Evolutionary conservation across 2,329 filamentous ascomycete species (phyloP), one percentile per base, ranked within the genome.

Genomic region (Grosmannia huntii): DNA sequence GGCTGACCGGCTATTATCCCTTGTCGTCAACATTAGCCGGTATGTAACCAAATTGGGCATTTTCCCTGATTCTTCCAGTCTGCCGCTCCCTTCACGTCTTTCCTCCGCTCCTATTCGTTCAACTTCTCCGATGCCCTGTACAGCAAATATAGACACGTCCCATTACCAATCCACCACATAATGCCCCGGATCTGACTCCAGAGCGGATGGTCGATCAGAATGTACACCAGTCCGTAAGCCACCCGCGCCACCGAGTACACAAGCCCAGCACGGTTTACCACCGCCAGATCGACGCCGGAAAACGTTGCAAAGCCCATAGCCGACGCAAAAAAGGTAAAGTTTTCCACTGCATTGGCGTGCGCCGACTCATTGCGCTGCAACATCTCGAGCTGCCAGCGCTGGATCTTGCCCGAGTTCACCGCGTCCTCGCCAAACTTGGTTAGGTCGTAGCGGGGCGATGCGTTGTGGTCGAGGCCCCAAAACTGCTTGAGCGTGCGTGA

Each of bases 391-490:
- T 74, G 71, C 27, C 59, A 61, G 44, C 68, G 69, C 0, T 71
- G 75, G 50, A 79, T 67, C 62, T 75, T 75, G 4, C 73, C 73
- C 3, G 72, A 71, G 6, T 64, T 65, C 19, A 77, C 70, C 10
- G 74, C 73, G 6, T 64, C 65, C 3, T 72, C 69, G 56, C 75
- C 75, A 64, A 75, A 77, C 62, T 74, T 75, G 55, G 59, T 62
- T 3, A 78, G 65, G 62, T 78, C 76, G 59, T 76, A 68, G 25
- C 76, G 70, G 0, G 76, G 76, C 46, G 69, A 72, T 25, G 65
- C 69, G 52, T 79, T 73, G 66, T 78, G 75, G 66, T 78, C 76
- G 60, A 77, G 65, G 28, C 71, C 70, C 65, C 71, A 71, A 58
- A 63, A 64, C 59, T 71, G 65, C 60, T 77, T 78, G 21, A 71